Evolutionary conservation across 148 eudicot genomes (phyloP), one percentile per base, ranked within the genome.

Genomic region (Rhododendron ferrugineum): DNA sequence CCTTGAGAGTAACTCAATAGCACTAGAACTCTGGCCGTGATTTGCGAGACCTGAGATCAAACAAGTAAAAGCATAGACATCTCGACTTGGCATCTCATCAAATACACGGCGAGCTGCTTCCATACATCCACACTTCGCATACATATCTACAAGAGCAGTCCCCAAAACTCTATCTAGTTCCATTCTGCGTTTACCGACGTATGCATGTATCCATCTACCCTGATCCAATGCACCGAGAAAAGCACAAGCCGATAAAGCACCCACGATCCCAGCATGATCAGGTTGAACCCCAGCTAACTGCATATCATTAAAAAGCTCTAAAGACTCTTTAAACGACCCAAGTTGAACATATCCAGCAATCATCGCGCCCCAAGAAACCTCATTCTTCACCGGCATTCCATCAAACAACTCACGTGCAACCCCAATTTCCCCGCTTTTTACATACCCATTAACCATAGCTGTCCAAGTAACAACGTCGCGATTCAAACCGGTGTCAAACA

Each of bases 391-490:
- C 30, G 94, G 95, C 98, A 96, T 96, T 91, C 85, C 70, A 87
- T 93, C 94, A 76, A 96, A 96, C 95, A 96, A 68, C 11, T 93
- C 73, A 0, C 92, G 88, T 0, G 98, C 98, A 66, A 28, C 58
- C 26, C 2, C 79, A 18, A 94, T 56, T 37, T 91, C 87, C 16
- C 95, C 95, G 28, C 68, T 54, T 80, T 92, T 93, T 2, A 89
- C 83, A 87, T 92, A 94, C 72, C 98, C 98, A 83, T 90, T 91
- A 6, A 96, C 86, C 90, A 94, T 82, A 15, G 93, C 92, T 74
- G 95, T 93, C 98, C 96, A 96, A 2, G 94, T 89, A 70, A 96
- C 72, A 0, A 94, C 95, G 89, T 96, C 98, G 40, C 89, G 87
- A 22, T 52, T 83, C 68, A 22, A 79, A 84, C 94, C 80, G 16